Base-by-base conservation (phyloP, 163 green algal species). In the Trebouxia gelatinosa region DNA sequence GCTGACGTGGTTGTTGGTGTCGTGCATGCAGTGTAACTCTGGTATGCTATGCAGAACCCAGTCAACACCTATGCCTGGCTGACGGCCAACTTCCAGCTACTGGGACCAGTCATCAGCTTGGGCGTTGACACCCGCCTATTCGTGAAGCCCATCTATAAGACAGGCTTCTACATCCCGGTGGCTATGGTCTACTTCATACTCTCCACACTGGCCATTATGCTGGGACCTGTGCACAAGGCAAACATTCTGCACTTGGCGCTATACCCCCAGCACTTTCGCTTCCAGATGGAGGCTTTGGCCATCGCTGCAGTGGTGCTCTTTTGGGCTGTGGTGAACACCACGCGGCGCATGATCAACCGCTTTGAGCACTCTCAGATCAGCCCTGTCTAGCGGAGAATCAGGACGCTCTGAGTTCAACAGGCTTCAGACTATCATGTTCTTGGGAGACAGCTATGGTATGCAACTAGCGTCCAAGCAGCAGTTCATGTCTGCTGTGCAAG, bases 291-390 rank as follows among this genome's bases (percentile, higher is more conserved):
- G 34, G 62, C 34, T 6, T 28, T 70, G 17, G 62, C 23, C 0
- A 0, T 34, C 19, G 62, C 31, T 34, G 62, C 6, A 31, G 3
- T 23, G 0, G 31, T 70, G 34, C 46, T 34, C 16, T 70, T 50
- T 21, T 50, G 66, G 26, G 66, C 66, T 1, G 37, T 75, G 21
- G 16, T 75, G 23, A 39, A 39, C 34, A 58, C 38, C 35, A 1
- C 7, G 37, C 35, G 66, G 38, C 38, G 66, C 66, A 75, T 75
- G n/a, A n/a, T n/a, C n/a, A n/a, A n/a, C n/a, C n/a, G n/a, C n/a
- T n/a, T n/a, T n/a, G n/a, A n/a, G n/a, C n/a, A n/a, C n/a, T n/a
- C n/a, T n/a, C n/a, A n/a, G n/a, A n/a, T n/a, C n/a, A n/a, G n/a
- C n/a, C n/a, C n/a, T n/a, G n/a, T n/a, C n/a, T n/a, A n/a, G n/a